Conservation (phyloP, 1,284 basidiomycete species). For the Ceratobasidium theobromae region DNA sequence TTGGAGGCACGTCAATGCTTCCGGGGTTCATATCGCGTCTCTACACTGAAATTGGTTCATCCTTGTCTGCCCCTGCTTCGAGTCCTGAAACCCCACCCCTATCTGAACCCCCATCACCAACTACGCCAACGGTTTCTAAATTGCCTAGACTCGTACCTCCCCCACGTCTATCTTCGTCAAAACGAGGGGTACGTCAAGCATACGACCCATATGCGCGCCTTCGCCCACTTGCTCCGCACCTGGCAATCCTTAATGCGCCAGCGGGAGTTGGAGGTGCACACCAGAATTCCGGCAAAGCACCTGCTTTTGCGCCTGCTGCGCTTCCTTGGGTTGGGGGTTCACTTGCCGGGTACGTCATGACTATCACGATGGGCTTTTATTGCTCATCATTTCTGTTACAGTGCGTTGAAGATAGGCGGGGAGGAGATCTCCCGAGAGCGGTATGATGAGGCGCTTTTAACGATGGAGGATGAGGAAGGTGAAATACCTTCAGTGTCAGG, state of each 20-base stretch:
- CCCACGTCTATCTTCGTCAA: background rate
- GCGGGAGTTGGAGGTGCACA: constrained; percentile 36
- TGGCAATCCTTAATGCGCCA: constrained; percentile 85
- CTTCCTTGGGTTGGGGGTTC: constrained; percentile 94
- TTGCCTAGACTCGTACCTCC: constrained; percentile 28
- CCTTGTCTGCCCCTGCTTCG: constrained; percentile 53
- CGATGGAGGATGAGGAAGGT: constrained; percentile 6
- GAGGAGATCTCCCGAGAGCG: constrained; percentile 77
- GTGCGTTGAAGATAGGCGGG: constrained; percentile 80
- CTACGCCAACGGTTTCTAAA: constrained; percentile 33
- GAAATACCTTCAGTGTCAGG: background rate
- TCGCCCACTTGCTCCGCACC: constrained; percentile 64
- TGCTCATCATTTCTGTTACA: constrained; percentile 39
- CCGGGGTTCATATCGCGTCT: constrained; percentile 90
- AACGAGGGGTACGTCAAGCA: constrained; percentile 38
- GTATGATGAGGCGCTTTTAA: constrained; percentile 69
- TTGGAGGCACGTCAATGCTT: constrained; percentile 87
- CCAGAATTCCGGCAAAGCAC: constrained; percentile 73
- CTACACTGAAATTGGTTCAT: constrained; percentile 68
- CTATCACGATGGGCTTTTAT: background rate
- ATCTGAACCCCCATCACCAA: constrained; percentile 36
- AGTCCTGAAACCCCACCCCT: constrained; percentile 32
- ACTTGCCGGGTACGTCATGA: constrained; percentile 71
- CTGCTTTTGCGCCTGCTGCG: constrained; percentile 76
- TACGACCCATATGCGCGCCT: constrained; percentile 74